Base-by-base conservation (phyloP, 2,329 filamentous ascomycete genomes). In the Endoconidiophora laricicola region DNA sequence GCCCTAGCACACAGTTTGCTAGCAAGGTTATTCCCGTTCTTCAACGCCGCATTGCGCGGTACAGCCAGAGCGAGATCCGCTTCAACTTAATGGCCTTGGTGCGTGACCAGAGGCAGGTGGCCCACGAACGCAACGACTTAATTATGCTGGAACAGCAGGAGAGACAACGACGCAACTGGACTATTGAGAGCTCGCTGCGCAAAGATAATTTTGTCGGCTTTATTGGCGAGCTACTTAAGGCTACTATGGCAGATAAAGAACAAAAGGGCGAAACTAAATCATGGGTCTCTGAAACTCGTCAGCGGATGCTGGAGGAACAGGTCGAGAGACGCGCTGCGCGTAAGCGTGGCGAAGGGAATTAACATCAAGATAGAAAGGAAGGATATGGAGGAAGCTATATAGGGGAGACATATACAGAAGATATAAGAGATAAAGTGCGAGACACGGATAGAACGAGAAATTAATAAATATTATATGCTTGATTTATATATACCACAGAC, bases 201-300 rank as follows among this genome's bases (percentile, higher is more conserved):
- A 71, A 84, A 58, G 90, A 94, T 65, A 98, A 98, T 65, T 98
- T 98, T 68, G 85, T 98, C 0, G 90, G 87, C 0, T 95, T 98
- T 60, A 83, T 90, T 2, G 87, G 86, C 10, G 87, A 95, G 69
- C 71, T 95, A 54, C 68, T 94, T 58, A 93, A 91, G 70, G 83
- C 79, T 1, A 90, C 95, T 3, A 83, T 86, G n/a, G 72, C 67
- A 56, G 64, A 68, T 54, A 94, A 93, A 70, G 62, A 93, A 39
- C 69, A 71, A 53, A 73, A 81, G 55, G 81, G 78, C 0, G 69
- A 76, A 0, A 67, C 73, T 2, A 69, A 74, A 2, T 74, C 69
- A 10, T 93, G 86, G 85, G 67, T 91, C 14, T 74, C 76, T 49
- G 78, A 83, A 52, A 78, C 78, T 14, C 73, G 80, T 65, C 66